Conservation (phyloP, 116 monocot genomes). For the Iris pallida region DNA sequence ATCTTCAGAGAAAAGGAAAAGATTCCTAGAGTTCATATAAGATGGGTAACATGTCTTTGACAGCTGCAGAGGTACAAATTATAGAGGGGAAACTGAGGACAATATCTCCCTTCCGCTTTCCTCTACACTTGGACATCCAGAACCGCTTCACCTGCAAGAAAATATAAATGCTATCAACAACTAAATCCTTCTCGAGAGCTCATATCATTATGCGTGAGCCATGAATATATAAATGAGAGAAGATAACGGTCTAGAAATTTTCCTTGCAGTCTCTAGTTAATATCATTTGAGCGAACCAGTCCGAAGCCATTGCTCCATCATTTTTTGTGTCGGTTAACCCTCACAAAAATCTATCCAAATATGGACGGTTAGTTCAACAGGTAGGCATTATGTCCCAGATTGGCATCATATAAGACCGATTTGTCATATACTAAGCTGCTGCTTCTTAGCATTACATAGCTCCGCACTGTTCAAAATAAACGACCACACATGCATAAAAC, state of each 20-base stretch:
- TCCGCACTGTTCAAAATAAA: too few relatives aligned
- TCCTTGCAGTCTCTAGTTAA: not conserved
- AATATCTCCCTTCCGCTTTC: not conserved
- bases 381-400: too few relatives aligned
- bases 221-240: not conserved
- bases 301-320: not conserved
- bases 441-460: too few relatives aligned
- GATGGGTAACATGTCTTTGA: not conserved
- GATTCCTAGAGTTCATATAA: not conserved
- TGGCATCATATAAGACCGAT: too few relatives aligned
- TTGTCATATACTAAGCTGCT: too few relatives aligned
- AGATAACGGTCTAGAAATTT: not conserved
- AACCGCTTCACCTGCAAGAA: conserved; percentile 68
- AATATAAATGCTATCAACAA: not conserved
- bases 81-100: not conserved
- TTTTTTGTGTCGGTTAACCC: not conserved
- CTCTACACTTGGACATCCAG: conserved; percentile 39
- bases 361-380: too few relatives aligned
- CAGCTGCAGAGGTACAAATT: not conserved
- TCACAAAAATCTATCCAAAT: not conserved
- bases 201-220: not conserved
- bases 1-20: not conserved
- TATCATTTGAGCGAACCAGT: not conserved
- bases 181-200: not conserved
- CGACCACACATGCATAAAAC: too few relatives aligned